Conservation (phyloP, 2,329 filamentous ascomycete genomes). For the Periconia sp. region DNA sequence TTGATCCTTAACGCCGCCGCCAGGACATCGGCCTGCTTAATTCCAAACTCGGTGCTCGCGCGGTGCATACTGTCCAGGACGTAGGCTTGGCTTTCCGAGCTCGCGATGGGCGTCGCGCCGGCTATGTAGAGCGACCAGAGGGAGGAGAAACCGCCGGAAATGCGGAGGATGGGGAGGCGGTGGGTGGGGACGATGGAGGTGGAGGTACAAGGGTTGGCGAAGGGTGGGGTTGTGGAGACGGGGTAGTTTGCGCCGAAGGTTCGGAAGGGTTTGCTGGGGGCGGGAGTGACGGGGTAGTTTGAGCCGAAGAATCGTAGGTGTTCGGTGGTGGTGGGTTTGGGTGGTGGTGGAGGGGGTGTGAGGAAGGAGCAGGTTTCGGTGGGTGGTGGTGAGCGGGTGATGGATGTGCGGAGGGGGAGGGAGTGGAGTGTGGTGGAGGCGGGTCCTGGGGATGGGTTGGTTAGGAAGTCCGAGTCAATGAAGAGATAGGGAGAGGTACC, state of each 20-base stretch:
- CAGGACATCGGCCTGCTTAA: constrained; percentile 36
- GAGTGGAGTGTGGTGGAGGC: background rate
- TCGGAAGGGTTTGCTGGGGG: constrained; percentile 5
- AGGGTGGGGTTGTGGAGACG: background rate
- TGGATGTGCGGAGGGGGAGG: background rate
- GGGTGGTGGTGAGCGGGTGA: background rate
- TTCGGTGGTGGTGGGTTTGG: background rate
- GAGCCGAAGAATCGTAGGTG: background rate
- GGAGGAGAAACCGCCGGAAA: constrained; percentile 32
- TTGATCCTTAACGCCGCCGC: constrained; percentile 24
- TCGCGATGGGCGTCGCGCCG: constrained; percentile 29
- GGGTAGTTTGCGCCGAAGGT: constrained; percentile 28
- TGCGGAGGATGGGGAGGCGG: constrained; percentile 32
- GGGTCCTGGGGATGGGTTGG: background rate
- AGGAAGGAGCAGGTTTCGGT: background rate
- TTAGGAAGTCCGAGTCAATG: background rate
- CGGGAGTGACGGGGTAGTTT: background rate
- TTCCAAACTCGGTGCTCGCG: constrained; percentile 55
- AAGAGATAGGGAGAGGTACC: background rate
- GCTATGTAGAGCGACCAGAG: constrained; percentile 38
- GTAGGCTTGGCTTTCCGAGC: constrained; percentile 24
- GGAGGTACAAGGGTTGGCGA: background rate
- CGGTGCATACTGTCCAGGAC: constrained; percentile 56
- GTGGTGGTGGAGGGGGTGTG: background rate
- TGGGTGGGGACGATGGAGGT: constrained; percentile 4